phyloP scores from a whole-genome alignment of 2,329 filamentous ascomycete species.

The Cadophora luteo-olivacea region DNA sequence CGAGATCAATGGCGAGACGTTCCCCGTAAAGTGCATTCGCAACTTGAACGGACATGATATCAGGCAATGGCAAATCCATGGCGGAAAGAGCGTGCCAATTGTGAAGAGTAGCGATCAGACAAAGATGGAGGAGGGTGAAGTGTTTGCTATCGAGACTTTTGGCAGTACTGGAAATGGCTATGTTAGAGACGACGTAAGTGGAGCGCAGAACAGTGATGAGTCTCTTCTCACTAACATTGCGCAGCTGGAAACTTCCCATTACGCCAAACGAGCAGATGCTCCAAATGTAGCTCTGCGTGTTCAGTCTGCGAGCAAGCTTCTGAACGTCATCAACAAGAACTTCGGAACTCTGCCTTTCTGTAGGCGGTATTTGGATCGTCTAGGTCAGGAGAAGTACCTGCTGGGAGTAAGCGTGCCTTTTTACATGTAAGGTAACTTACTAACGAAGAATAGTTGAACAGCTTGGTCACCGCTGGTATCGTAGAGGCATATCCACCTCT shows the following conservation, averaged over 20 bases:
- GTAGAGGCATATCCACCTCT: conserved; percentile 91
- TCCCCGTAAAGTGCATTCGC: conserved; percentile 61
- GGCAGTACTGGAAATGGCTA: conserved; percentile 91
- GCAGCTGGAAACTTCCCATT: conserved; percentile 83
- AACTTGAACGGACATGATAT: conserved; percentile 79
- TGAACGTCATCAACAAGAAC: conserved; percentile 94
- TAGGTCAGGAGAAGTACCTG: conserved; percentile 95
- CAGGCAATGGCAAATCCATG: conserved; percentile 87
- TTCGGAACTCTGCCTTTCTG: conserved; percentile 94
- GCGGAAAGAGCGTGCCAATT: conserved; percentile 91
- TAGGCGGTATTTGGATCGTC: conserved; percentile 85
- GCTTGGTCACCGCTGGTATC: conserved; percentile 80
- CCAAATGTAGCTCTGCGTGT: conserved; percentile 78
- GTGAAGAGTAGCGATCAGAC: conserved; percentile 87
- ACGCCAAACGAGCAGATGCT: conserved; percentile 76
- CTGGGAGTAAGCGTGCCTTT: conserved; percentile 69
- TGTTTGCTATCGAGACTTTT: conserved; percentile 96
- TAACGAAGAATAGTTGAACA: conserved; percentile 72
- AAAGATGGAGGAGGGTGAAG: conserved; percentile 97
- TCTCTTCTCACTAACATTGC: conserved; percentile 32
- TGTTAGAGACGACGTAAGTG: conserved; percentile 79
- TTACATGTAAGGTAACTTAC: conserved; percentile 16
- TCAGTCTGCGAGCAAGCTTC: conserved; percentile 81
- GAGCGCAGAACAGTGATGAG: conserved; percentile 8
- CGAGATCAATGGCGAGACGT: conserved; percentile 57